Conservation (phyloP, 2,329 filamentous ascomycete species). For the Arthrobotrys musiformis region DNA sequence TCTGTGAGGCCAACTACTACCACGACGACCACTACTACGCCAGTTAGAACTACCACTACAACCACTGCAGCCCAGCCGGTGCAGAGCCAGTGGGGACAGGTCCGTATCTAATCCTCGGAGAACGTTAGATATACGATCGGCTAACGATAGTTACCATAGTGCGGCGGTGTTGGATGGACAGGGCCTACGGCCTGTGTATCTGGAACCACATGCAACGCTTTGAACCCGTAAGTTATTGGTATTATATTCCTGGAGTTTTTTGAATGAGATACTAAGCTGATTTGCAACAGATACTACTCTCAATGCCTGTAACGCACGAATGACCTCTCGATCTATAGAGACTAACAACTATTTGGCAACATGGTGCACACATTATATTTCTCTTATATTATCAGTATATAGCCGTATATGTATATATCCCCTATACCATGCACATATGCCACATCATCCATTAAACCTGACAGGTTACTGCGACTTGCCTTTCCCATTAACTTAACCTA, state of each 20-base stretch:
- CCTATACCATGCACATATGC: slow-evolving; percentile 36
- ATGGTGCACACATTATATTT: background rate
- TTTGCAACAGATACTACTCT: slow-evolving; percentile 32
- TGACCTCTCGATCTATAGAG: background rate
- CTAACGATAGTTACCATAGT: background rate
- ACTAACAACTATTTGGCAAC: background rate
- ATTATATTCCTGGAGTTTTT: background rate
- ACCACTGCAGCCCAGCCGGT: background rate
- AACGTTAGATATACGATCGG: background rate
- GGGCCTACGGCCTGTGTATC: slow-evolving; percentile 29
- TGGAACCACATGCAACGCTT: slow-evolving; percentile 7
- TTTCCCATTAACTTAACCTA: background rate
- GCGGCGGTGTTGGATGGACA: slow-evolving; percentile 33
- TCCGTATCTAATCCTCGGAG: background rate
- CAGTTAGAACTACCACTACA: slow-evolving; percentile 14
- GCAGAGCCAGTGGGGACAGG: slow-evolving; percentile 27
- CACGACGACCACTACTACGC: background rate
- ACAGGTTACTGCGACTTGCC: too few relatives aligned
- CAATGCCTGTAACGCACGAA: slow-evolving; percentile 11
- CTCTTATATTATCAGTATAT: background rate
- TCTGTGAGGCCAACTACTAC: slow-evolving; percentile 1
- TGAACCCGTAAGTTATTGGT: slow-evolving; percentile 31
- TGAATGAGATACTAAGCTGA: background rate
- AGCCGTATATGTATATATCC: slow-evolving; percentile 25
- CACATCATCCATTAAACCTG: background rate